Evolutionary conservation across 495 filamentous ascomycete species (phyloP), one percentile per base, ranked within the genome.

Genomic region (Bryoglossum gracile): DNA sequence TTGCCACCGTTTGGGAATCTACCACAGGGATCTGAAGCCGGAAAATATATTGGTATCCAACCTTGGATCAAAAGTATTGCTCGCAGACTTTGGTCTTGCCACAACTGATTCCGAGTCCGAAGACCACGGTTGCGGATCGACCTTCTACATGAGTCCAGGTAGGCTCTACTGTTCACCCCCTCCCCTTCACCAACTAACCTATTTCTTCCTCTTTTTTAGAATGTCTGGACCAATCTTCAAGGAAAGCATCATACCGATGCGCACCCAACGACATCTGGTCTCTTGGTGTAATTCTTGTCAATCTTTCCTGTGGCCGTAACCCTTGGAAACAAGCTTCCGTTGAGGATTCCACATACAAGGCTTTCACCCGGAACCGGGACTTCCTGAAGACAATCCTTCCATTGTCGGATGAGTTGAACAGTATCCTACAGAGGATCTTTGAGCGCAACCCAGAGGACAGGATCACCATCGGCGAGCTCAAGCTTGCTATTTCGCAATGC

Each of bases 131-230:
- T 99, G 94, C 66, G 92, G 92, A 41, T 96, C 91, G 14, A 97
- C 92, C 11, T 97, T 99, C 64, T 97, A 99, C 72, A 97, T 97
- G 94, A 91, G 85, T 49, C 92, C 92, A 78, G 92, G 92, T 96
- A 86, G 68, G 76, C 34, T 37, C 34, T 38, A 42, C 43, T 51
- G 10, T 44, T 51, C 18, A 40, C 28, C 66, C 53, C 26, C 45
- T 30, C 26, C 51, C 28, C 54, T 55, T 52, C 57, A 46, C 30
- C 46, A 28, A 50, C 48, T 54, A 53, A 56, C 51, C 37, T 43
- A 41, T 4, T 56, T 41, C 8, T 50, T 39, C 14, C 13, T 24
- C 26, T 56, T 37, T 28, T 65, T 46, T 68, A 97, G 92, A 97
- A 78, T 98, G 94, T 63, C 86, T 97, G 73, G 86, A 94, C 64